Evolutionary conservation across 306 rosid species (phyloP), one percentile per base, ranked within the genome.

Genomic region (Prunus armeniaca): DNA sequence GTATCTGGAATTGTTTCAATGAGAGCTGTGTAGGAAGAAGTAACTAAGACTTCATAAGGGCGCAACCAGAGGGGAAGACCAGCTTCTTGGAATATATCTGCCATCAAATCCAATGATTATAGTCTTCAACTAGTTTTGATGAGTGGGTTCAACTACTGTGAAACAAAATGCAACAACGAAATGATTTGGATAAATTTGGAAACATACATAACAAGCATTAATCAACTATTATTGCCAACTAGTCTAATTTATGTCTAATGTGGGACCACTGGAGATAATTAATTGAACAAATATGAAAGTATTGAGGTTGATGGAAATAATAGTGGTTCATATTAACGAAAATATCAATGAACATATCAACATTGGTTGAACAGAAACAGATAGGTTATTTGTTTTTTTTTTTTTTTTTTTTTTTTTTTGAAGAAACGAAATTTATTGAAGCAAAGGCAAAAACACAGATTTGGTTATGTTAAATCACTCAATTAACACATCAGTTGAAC

Each of bases 51-150:
- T 89, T 96, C 99, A 80, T 96, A 96, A 46, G 98, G 98, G 69
- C 98, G 96, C 86, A 96, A 84, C 99, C 99, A 96, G 77, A 96
- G 96, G 57, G 99, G 98, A 71, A 96, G 96, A 78, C 99, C 99
- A 84, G 99, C 99, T 88, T 96, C 99, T 96, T 96, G 99, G 79
- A 96, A 96, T 82, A 96, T 96, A 84, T 92, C 99, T 96, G 86
- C 84, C 86, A 84, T 75, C 79, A 84, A 82, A 86, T 74, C 80
- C 72, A 86, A 80, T 62, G 69, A 78, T 73, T 65, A 76, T 73
- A 83, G 77, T 77, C 51, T 79, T 80, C 61, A 78, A 70, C 60
- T 75, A 52, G 61, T 25, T 24, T 30, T 73, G 57, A 77, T 15
- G 65, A 14, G 28, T 45, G 67, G 55, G 69, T 73, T 5, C 77